phyloP scores from a whole-genome alignment of 2,329 filamentous ascomycete genomes.

The Aspergillus quadrilineatus region DNA sequence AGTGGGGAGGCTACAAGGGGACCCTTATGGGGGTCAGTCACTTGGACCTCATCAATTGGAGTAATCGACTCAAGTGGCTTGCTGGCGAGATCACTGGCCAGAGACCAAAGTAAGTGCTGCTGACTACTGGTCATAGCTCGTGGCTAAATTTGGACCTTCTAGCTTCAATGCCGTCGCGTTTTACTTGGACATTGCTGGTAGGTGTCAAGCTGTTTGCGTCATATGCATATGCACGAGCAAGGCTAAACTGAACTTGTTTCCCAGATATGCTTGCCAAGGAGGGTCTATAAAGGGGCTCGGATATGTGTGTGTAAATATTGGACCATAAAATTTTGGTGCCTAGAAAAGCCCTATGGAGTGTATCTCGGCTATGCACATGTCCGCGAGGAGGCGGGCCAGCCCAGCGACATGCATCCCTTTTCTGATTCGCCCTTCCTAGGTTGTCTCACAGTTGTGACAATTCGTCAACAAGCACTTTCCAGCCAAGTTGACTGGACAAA shows the following conservation, averaged over 20 bases:
- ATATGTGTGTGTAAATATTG: background rate
- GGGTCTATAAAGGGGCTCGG: conserved; percentile 41
- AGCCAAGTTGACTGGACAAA: background rate
- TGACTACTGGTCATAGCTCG: background rate
- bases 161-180: conserved; percentile 65
- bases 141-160: conserved; percentile 16
- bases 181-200: conserved; percentile 65
- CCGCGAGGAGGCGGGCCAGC: conserved; percentile 12
- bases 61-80: conserved; percentile 60
- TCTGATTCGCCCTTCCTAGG: background rate
- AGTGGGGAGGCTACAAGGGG: conserved; percentile 63
- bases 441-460: background rate
- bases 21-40: conserved; percentile 64
- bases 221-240: conserved; percentile 3
- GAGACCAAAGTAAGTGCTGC: conserved; percentile 49
- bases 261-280: conserved; percentile 69
- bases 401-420: conserved; percentile 6
- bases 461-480: background rate
- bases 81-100: conserved; percentile 57
- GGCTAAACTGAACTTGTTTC: conserved; percentile 5
- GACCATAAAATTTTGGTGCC: conserved; percentile 20
- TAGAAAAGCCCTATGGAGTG: conserved; percentile 9
- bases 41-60: conserved; percentile 67
- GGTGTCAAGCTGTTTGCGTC: conserved; percentile 4
- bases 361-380: conserved; percentile 7